These are phyloP conservation scores for Mycena pura DNA, from an alignment of 768 basidiomycete genomes.

Conservation along the genomic window DNA sequence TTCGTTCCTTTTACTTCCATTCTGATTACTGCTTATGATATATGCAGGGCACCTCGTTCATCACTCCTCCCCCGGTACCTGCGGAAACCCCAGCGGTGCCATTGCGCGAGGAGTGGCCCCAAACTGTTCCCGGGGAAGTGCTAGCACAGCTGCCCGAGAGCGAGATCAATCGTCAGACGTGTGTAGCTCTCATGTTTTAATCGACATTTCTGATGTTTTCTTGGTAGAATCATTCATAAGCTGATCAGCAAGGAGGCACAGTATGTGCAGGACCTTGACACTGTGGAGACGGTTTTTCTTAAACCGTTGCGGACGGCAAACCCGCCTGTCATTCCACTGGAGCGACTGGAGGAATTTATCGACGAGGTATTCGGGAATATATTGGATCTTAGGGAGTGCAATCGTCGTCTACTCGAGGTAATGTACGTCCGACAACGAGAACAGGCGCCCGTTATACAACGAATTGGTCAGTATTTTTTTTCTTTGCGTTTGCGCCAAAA, in stretches of 20 bases:
- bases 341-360: conserved; percentile 82
- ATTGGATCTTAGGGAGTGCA: conserved; percentile 82
- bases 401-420: conserved; percentile 79
- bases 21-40: too few species aligned
- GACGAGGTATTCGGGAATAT: conserved; percentile 92
- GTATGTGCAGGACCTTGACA: conserved; percentile 86
- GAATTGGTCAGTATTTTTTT: conserved; percentile 24
- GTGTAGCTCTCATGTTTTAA: conserved; percentile 10
- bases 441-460: conserved; percentile 80
- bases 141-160: conserved; percentile 63
- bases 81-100: conserved; percentile 39
- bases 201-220: neutral
- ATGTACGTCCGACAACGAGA: conserved; percentile 89
- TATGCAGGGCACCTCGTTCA: conserved; percentile 1
- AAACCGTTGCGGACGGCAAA: conserved; percentile 55
- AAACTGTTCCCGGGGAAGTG: conserved; percentile 50
- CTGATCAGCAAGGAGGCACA: conserved; percentile 89
- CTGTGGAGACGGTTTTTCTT: conserved; percentile 72
- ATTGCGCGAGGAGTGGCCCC: conserved; percentile 51
- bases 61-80: conserved; percentile 17
- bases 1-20: neutral
- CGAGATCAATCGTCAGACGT: conserved; percentile 86
- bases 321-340: conserved; percentile 52
- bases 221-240: conserved; percentile 77
- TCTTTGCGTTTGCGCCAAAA: too few species aligned